Base-by-base conservation (phyloP, 1,139 yeast species). In the Candida mesenterica region DNA sequence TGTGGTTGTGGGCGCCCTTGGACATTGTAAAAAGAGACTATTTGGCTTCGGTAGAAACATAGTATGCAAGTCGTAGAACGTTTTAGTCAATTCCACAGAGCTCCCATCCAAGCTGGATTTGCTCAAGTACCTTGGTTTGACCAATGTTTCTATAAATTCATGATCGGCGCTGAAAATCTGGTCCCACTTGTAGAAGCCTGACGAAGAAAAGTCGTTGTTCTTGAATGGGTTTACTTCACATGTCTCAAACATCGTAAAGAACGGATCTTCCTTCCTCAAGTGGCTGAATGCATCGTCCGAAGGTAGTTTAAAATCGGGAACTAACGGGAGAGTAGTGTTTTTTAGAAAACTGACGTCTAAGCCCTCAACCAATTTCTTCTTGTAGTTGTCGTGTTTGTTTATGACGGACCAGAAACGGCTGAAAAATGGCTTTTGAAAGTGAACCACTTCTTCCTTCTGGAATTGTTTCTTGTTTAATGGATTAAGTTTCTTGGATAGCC, bases 401-500 rank as follows among this genome's bases (percentile, higher is more conserved):
- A 40, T 27, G 12, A 32, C 15, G 5, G 43, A 37, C 38, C 39
- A 29, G 22, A 47, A 39, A 22, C 33, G 16, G 16, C 39, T 34
- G 26, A 34, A 42, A 9, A 44, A 34, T 22, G 48, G 41, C 16
- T 40, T 29, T 16, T 41, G 24, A 20, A 41, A 33, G 15, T 39
- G 28, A 3, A 36, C 14, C 3, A 36, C 17, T 6, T 40, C 42
- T 5, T 33, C 39, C 4, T 33, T 19, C 24, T 29, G 28, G 12
- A 39, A 28, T n/a, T 32, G 26, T 18, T 36, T 32, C 23, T 19
- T 29, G 13, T 36, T 25, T n/a, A 25, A 4, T 2, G 44, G 40
- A 15, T 36, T 43, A 22, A 41, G 30, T n/a, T 34, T 61, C 61
- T 55, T 51, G 26, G 55, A 50, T 38, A 73, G 68, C 95, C 96